Evolutionary conservation across 306 rosid species (phyloP).

Genomic region (Ormosia semicastrata): DNA sequence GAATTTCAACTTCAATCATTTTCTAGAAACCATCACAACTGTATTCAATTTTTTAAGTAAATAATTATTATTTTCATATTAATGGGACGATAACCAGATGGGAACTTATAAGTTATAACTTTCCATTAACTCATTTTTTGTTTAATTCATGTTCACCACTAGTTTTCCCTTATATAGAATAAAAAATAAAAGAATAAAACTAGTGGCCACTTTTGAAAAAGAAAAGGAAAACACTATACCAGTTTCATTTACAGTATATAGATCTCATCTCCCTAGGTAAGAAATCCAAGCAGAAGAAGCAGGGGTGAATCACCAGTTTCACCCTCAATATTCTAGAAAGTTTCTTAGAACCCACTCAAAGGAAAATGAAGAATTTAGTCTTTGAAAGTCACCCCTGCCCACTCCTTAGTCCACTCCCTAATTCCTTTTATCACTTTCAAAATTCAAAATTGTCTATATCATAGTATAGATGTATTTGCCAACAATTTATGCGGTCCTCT

Average conservation of each 20-base stretch:
- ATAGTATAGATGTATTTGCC: slow-evolving; percentile 19
- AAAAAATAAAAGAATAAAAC: background rate
- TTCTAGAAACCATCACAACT: background rate
- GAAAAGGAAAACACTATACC: background rate
- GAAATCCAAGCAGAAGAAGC: slow-evolving; percentile 13
- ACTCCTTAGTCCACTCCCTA: slow-evolving; percentile 24
- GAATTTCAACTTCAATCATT: background rate
- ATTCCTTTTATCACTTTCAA: slow-evolving; percentile 20
- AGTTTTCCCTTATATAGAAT: background rate
- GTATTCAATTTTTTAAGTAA: background rate
- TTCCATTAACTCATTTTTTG: background rate
- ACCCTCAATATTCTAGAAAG: slow-evolving; percentile 26
- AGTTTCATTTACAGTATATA: slow-evolving; percentile 34
- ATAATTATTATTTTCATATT: background rate
- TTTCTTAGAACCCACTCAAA: slow-evolving; percentile 21
- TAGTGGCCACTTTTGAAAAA: background rate
- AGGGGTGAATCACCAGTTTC: background rate
- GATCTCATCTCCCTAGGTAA: background rate
- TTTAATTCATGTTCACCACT: background rate
- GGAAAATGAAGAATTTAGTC: slow-evolving; percentile 26
- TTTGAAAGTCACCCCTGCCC: slow-evolving; percentile 18
- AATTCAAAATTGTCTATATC: slow-evolving; percentile 36
- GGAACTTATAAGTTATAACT: background rate
- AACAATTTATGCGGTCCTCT: slow-evolving; percentile 16
- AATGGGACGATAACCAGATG: background rate